These are phyloP conservation scores for Xylaria sp. DNA, from an alignment of 2,329 filamentous ascomycete genomes.

Conservation along the genomic window DNA sequence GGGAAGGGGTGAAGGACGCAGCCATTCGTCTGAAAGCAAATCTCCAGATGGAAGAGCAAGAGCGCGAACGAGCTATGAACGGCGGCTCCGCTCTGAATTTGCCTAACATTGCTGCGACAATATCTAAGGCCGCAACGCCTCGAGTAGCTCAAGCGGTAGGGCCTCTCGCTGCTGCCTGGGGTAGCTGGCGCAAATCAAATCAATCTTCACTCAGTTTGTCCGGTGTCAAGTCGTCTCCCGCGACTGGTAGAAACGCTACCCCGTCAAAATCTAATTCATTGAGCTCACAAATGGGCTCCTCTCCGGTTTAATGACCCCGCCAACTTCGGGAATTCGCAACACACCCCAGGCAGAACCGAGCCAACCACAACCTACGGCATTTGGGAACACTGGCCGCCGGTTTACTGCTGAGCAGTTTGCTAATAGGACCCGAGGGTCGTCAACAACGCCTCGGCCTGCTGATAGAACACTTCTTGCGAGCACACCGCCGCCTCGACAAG, in stretches of 20 bases:
- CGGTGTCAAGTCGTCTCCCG: constrained; percentile 46
- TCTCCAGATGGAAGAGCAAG: constrained; percentile 96
- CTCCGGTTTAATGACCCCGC: constrained; percentile 87
- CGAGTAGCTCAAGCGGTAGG: constrained; percentile 83
- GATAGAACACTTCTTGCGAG: constrained; percentile 48
- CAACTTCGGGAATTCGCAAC: constrained; percentile 73
- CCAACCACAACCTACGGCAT: constrained; percentile 63
- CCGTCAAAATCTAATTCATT: constrained; percentile 62
- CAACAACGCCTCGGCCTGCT: constrained; percentile 44
- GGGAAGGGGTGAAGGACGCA: constrained; percentile 81
- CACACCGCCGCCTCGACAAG: constrained; percentile 52
- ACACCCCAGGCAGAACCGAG: constrained; percentile 54
- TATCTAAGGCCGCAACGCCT: constrained; percentile 78
- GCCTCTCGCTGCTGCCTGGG: constrained; percentile 86
- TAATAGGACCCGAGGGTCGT: constrained; percentile 43
- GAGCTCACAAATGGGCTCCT: constrained; percentile 66
- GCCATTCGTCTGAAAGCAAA: constrained; percentile 93
- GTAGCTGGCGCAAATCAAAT: constrained; percentile 83
- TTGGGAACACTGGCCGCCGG: constrained; percentile 64
- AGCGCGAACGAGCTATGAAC: constrained; percentile 83
- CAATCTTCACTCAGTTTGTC: constrained; percentile 52
- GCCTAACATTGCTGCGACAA: constrained; percentile 77
- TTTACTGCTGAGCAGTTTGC: constrained; percentile 59
- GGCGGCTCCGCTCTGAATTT: constrained; percentile 70
- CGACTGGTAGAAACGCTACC: constrained; percentile 53